Percentiles rank a stretch among this genome's conserved stretches.
These are phyloP conservation scores for Planoprotostelium fungivorum DNA, from an alignment of 78 protist genomes.

Conservation along the genomic window DNA sequence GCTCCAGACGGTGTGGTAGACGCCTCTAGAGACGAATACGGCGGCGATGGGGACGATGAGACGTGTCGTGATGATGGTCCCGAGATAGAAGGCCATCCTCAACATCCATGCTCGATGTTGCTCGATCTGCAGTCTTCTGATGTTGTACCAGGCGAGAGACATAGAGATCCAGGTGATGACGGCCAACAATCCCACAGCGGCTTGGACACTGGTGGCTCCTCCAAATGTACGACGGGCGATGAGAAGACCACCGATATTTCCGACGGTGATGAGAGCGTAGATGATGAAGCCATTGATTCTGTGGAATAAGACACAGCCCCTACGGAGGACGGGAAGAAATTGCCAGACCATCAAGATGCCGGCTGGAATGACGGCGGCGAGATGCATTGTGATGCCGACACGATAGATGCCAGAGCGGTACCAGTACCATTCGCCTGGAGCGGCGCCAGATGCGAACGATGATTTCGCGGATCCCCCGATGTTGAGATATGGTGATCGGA, in stretches of 20 bases:
- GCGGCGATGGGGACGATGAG: background rate
- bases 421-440: background rate
- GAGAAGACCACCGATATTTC: background rate
- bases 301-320: background rate
- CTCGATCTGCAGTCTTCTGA: background rate
- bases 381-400: background rate
- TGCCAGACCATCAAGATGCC: background rate
- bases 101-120: background rate
- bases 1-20: background rate
- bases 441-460: background rate
- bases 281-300: background rate
- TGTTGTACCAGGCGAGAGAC: background rate
- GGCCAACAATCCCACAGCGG: background rate
- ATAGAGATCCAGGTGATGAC: background rate
- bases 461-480: background rate
- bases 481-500: background rate
- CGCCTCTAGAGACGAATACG: background rate
- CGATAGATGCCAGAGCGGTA: background rate
- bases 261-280: background rate
- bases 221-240: background rate
- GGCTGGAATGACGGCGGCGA: background rate
- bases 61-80: background rate
- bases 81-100: background rate
- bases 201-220: background rate
- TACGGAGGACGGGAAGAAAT: background rate